Conservation (phyloP, 805 yeast species). For the Wickerhamiella azyma region DNA sequence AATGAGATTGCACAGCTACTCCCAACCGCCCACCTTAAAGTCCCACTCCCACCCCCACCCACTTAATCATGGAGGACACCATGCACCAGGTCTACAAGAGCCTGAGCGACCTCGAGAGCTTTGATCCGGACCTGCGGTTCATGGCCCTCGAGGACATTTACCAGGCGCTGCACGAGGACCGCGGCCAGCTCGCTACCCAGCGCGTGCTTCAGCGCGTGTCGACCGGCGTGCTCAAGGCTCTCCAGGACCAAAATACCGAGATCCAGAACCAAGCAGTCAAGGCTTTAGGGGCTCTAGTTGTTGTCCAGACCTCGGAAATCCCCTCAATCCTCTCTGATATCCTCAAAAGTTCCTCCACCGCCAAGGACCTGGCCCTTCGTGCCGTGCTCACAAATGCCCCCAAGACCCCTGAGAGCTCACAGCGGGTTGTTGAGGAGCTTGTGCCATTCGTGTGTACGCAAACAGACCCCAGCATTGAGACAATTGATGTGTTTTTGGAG, state of each 20-base stretch:
- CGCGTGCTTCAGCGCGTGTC: conserved; percentile 1
- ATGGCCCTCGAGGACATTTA: conserved; percentile 73
- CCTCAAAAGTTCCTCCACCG: conserved; percentile 4
- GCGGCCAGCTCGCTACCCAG: conserved; percentile 26
- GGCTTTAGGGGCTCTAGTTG: conserved; percentile 33
- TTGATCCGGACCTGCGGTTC: conserved; percentile 67
- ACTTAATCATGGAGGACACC: background rate
- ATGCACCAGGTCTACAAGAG: background rate
- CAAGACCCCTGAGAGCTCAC: conserved; percentile 17
- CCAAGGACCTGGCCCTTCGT: conserved; percentile 23
- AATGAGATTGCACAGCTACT: too few relatives aligned
- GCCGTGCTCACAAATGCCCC: conserved; percentile 20
- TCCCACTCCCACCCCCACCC: too few relatives aligned
- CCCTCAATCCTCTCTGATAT: conserved; percentile 8
- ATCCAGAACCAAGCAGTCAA: conserved; percentile 64
- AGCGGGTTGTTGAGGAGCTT: conserved; percentile 16
- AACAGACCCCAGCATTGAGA: conserved; percentile 32
- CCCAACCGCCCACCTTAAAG: too few relatives aligned
- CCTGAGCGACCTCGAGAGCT: conserved; percentile 17
- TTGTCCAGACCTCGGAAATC: conserved; percentile 23
- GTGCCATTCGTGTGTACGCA: conserved; percentile 15
- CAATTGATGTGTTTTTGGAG: conserved; percentile 48
- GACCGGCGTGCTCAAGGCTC: conserved; percentile 4
- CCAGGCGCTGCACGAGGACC: conserved; percentile 29
- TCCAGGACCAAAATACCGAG: conserved; percentile 19